Base-by-base conservation (phyloP, 805 yeast genomes). In the Yamadazyma paraphyllophila region DNA sequence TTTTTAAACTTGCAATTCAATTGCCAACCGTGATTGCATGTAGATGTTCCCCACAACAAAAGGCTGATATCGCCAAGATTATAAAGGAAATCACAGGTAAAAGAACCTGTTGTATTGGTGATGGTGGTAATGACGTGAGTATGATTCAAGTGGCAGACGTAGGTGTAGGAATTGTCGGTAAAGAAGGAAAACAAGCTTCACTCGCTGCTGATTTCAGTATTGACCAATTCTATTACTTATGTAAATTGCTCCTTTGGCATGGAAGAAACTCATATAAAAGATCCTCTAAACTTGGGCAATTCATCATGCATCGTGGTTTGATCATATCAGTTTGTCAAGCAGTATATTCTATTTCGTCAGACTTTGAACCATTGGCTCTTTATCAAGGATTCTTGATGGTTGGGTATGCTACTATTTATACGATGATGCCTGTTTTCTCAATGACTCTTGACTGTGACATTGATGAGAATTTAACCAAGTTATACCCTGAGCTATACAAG, bases 71-170 rank as follows among this genome's bases (percentile, higher is more conserved):
- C 44, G 97, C 98, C 0, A 56, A 79, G 20, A 70, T 85, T 52
- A 94, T 94, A 52, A 78, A 91, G 57, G 79, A 78, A 48, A 67
- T 80, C 26, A 94, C 98, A 0, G 88, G 88, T 4, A 88, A 88
- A 59, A 73, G 99, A 42, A 97, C 92, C 2, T 92, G 98, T 54
- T 94, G 98, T 60, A 95, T 94, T 54, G 99, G 99, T 46, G 99
- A 94, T 66, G 99, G 99, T 58, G 99, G 99, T 57, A 94, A 94
- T 59, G 99, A 94, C 66, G 99, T 94, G 29, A 87, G 96, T 56
- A 94, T 94, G 99, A 94, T 94, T 54, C 99, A 94, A 67, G 85
- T 95, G 54, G 99, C 99, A 0, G 97, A 95, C 69, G 97, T 94
- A 8, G 99, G 99, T 48, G 96, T 94, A 25, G 99, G 99, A 46